Evolutionary conservation across 768 basidiomycete genomes (phyloP).

Genomic region (Amanita muscaria): DNA sequence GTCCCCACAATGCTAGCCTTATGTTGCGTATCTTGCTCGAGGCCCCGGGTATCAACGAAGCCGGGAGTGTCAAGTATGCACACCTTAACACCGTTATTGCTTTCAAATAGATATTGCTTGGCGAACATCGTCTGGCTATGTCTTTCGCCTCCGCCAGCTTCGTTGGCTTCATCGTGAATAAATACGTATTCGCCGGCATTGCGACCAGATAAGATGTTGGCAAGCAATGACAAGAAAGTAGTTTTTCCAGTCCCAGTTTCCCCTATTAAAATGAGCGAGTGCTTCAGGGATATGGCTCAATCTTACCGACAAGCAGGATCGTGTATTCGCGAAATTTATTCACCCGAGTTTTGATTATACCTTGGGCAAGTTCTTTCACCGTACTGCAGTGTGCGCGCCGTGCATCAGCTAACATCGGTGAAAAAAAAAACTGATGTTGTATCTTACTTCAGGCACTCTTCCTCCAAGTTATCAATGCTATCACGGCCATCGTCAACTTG

Average conservation of each 20-base stretch:
- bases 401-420: too few relatives aligned
- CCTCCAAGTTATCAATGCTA: too few relatives aligned
- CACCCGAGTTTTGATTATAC: not conserved
- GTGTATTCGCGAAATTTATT: constrained; percentile 1
- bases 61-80: constrained; percentile 22
- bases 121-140: constrained; percentile 13
- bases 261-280: constrained; percentile 8
- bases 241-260: constrained; percentile 16
- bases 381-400: too few relatives aligned
- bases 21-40: constrained; percentile 17
- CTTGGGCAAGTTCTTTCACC: not conserved
- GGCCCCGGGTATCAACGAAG: constrained; percentile 21
- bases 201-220: constrained; percentile 12
- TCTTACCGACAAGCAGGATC: not conserved
- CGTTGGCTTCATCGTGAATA: constrained; percentile 8
- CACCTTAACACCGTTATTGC: constrained; percentile 9
- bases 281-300: too few relatives aligned
- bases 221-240: constrained; percentile 11
- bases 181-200: constrained; percentile 3
- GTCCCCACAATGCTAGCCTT: constrained; percentile 17
- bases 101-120: constrained; percentile 8
- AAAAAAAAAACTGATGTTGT: too few relatives aligned
- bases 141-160: constrained; percentile 7
- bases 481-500: too few relatives aligned
- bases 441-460: too few relatives aligned